Evolutionary conservation across 2,329 filamentous ascomycete genomes (phyloP).

Genomic region (Hypocrella siamensis): DNA sequence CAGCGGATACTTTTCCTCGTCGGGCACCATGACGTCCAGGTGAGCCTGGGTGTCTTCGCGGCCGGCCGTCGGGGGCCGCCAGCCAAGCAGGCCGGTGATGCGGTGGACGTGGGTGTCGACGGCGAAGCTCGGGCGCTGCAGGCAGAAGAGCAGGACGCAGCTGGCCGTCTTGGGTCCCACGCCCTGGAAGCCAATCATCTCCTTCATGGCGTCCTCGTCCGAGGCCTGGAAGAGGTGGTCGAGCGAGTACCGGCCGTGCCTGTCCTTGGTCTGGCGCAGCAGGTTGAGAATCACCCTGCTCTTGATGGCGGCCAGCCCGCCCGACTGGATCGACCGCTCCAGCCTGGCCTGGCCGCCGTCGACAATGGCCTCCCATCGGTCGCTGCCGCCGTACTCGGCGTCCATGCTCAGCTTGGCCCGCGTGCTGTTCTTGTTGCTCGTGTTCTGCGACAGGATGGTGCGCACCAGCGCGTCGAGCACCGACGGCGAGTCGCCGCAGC

Average conservation of each 20-base stretch:
- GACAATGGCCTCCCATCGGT: conserved; percentile 25
- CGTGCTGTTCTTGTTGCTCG: conserved; percentile 38
- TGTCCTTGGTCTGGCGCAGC: conserved; percentile 42
- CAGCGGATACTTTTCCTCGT: conserved; percentile 31
- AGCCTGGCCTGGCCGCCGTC: conserved; percentile 22
- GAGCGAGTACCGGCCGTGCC: conserved; percentile 26
- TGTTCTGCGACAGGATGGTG: conserved; percentile 37
- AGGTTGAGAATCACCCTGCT: conserved; percentile 56
- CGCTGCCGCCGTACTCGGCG: conserved; percentile 23
- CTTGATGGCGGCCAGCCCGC: conserved; percentile 58
- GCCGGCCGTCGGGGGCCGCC: conserved; percentile 24
- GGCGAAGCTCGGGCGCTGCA: conserved; percentile 30
- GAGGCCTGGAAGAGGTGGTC: conserved; percentile 28
- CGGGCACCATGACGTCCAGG: conserved; percentile 29
- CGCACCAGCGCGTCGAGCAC: conserved; percentile 36
- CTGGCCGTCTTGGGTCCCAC: conserved; percentile 39
- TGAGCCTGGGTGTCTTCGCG: conserved; percentile 33
- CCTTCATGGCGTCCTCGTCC: conserved; percentile 31
- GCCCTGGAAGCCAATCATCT: conserved; percentile 32
- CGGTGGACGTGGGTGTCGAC: conserved; percentile 38
- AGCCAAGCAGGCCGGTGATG: conserved; percentile 31
- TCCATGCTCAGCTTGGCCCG: conserved; percentile 39
- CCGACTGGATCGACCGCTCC: conserved; percentile 49
- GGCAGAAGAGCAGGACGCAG: conserved; percentile 36
- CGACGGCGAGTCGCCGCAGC: conserved; percentile 35